Conservation (phyloP, 768 basidiomycete species). For the Psilocybe azurescens region DNA sequence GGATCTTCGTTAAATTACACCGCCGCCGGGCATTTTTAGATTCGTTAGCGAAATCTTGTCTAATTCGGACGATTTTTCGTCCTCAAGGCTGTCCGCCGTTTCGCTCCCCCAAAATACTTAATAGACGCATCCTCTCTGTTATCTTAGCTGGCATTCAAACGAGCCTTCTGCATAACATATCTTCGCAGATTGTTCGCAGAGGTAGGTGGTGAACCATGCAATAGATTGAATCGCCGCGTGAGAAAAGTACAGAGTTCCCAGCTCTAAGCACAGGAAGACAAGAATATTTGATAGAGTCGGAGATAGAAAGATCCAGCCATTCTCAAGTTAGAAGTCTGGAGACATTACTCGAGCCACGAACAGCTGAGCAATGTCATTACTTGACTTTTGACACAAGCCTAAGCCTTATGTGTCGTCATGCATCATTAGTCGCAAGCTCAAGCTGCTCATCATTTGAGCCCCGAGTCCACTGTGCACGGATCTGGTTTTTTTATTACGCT, state of each 20-base stretch:
- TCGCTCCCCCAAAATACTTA: no score
- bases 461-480: neutral
- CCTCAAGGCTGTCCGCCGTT: no score
- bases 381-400: neutral
- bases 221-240: neutral
- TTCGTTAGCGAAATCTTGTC: neutral
- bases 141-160: no score
- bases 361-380: neutral
- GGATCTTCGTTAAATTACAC: neutral
- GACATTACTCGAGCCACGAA: no score
- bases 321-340: neutral
- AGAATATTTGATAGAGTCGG: neutral
- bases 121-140: no score
- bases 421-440: no score
- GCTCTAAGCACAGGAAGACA: neutral
- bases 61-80: no score
- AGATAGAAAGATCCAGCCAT: neutral
- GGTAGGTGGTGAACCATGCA: neutral
- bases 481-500: neutral
- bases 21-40: neutral
- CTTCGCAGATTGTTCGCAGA: no score
- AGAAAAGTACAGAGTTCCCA: neutral
- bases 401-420: no score
- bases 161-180: no score
- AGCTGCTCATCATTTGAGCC: no score